Percentiles rank a stretch among this genome's conserved stretches.
Conservation (phyloP, 768 basidiomycete species). For the Cystobasidium tubakii region DNA sequence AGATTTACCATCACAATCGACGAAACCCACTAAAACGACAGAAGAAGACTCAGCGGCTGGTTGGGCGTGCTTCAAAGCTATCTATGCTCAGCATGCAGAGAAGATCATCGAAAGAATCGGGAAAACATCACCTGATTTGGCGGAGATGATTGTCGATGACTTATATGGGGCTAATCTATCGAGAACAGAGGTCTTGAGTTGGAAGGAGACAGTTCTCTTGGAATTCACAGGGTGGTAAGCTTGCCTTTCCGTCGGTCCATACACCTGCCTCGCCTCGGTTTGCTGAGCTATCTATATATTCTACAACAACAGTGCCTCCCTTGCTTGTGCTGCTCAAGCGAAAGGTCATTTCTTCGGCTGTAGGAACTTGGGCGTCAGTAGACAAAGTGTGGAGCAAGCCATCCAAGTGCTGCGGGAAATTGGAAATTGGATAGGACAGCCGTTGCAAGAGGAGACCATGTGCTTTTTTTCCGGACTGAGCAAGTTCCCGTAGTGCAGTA, state of each 20-base stretch:
- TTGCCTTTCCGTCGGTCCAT: too few species aligned
- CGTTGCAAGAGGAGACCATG: constrained; percentile 15
- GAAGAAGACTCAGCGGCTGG: constrained; percentile 28
- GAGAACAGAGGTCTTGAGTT: constrained; percentile 27
- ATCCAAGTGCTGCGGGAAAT: constrained; percentile 18
- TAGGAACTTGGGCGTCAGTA: constrained; percentile 26
- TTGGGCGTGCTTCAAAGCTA: constrained; percentile 35
- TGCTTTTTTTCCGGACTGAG: not conserved
- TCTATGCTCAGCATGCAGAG: constrained; percentile 28
- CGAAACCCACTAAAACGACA: constrained; percentile 34
- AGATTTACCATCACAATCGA: constrained; percentile 11
- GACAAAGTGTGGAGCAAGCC: constrained; percentile 10
- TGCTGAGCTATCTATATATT: too few species aligned
- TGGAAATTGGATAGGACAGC: constrained; percentile 26
- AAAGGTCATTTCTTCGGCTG: constrained; percentile 35
- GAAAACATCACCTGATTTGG: constrained; percentile 27
- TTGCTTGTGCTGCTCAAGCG: constrained; percentile 9
- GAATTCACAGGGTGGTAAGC: constrained; percentile 34
- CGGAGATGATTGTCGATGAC: constrained; percentile 35
- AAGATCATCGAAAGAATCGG: constrained; percentile 30
- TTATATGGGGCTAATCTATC: constrained; percentile 30
- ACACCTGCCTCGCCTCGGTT: too few species aligned
- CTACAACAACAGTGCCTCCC: constrained; percentile 7
- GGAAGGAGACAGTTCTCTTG: constrained; percentile 30
- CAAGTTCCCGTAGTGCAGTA: constrained; percentile 16